phyloP scores from a whole-genome alignment of 345 rosid species.

The Rhizophora apiculata region DNA sequence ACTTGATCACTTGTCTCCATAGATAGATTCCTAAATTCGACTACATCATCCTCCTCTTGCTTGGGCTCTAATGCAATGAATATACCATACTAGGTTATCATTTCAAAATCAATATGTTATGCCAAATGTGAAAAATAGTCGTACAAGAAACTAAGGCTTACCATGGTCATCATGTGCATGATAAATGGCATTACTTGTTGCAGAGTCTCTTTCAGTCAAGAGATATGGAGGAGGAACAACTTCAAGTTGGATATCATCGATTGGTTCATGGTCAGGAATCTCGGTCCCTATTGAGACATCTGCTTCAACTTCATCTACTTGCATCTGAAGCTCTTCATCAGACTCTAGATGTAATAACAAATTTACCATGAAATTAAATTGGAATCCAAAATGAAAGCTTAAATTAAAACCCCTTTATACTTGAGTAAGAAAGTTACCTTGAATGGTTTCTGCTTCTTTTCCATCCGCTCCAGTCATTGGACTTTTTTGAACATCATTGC shows the following conservation, averaged over 20 bases:
- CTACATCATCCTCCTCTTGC: constrained; percentile 38
- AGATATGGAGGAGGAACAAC: constrained; percentile 28
- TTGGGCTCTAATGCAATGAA: constrained; percentile 25
- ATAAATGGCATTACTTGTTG: constrained; percentile 22
- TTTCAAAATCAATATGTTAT: not conserved
- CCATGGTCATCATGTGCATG: constrained; percentile 28
- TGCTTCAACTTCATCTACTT: constrained; percentile 56
- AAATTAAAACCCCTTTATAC: constrained; percentile 41
- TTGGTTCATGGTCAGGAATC: constrained; percentile 72
- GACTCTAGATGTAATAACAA: constrained; percentile 21
- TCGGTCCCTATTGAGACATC: constrained; percentile 83
- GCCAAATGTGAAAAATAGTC: not conserved
- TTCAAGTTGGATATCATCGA: constrained; percentile 41
- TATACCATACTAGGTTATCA: not conserved
- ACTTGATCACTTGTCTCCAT: constrained; percentile 33
- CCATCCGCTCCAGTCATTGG: constrained; percentile 8
- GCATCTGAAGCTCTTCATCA: constrained; percentile 42
- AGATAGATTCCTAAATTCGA: constrained; percentile 45
- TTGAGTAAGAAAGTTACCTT: constrained; percentile 42
- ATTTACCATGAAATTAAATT: not conserved
- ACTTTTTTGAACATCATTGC: constrained; percentile 24
- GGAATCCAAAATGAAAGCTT: constrained; percentile 1
- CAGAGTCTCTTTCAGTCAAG: constrained; percentile 20
- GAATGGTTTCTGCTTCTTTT: constrained; percentile 27
- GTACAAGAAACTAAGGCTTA: constrained; percentile 23